Base-by-base conservation (phyloP, 306 rosid genomes). In the Fragaria iinumae region DNA sequence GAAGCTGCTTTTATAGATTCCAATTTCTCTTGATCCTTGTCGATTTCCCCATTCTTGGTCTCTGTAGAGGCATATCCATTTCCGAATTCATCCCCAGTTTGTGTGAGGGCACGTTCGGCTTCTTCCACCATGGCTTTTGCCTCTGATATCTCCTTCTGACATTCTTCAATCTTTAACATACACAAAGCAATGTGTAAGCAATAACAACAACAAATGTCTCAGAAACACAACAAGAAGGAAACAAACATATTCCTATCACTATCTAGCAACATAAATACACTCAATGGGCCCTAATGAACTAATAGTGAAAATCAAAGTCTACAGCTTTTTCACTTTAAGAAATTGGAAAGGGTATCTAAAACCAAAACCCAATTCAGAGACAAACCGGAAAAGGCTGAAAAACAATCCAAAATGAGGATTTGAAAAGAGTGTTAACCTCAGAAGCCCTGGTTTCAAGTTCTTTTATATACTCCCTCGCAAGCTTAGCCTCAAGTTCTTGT, bases 1-100 rank as follows among this genome's bases (percentile, higher is more conserved):
- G 89, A 79, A 12, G 93, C 97, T 77, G 91, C 96, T 80, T 89
- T 90, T 17, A 90, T 57, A 1, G 97, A 93, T 56, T 90, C 96
- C 85, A 80, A 66, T 85, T 87, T 88, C 91, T 93, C 97, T 84
- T 81, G 68, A 27, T 84, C 90, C 72, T 79, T 86, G 76, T 83
- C 82, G 32, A 90, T 71, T 67, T 72, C 93, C 44, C 65, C 84
- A 57, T 72, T 77, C 77, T 71, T 79, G 43, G 49, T 45, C 79
- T 72, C 79, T 62, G 36, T 29, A 65, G n/a, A 69, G 62, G 67
- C 57, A 52, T 78, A 63, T 20, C 75, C 88, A 34, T 56, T 71
- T 44, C 55, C 80, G 65, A 56, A 52, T 56, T 77, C 83, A 23
- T 78, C 74, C 29, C 16, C 87, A 62, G 71, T 80, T 73, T 53